Conservation (phyloP, 1,139 yeast species). For the Spathaspora sp. region DNA sequence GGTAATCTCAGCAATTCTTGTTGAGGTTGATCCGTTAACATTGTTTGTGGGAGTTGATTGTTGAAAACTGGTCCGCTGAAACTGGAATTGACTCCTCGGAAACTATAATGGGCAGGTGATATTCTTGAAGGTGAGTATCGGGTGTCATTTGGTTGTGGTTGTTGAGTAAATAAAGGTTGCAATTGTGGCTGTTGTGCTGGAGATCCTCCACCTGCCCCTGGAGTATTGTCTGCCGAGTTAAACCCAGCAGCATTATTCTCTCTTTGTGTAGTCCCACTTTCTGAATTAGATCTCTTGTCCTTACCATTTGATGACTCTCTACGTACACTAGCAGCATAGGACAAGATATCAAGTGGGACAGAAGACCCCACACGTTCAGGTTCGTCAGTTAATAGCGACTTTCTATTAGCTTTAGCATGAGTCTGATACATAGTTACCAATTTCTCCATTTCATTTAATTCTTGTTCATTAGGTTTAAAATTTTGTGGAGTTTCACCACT, state of each 20-base stretch:
- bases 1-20: slow-evolving; percentile 8
- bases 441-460: slow-evolving; percentile 16
- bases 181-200: slow-evolving; percentile 1
- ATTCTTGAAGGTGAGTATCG: background rate
- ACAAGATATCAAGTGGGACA: slow-evolving; percentile 35
- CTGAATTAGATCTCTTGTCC: slow-evolving; percentile 6
- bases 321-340: slow-evolving; percentile 35
- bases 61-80: background rate
- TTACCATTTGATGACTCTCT: slow-evolving; percentile 10
- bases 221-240: slow-evolving; percentile 12
- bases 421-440: slow-evolving; percentile 11
- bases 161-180: background rate
- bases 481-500: slow-evolving; percentile 28
- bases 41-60: background rate
- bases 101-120: slow-evolving; percentile 1
- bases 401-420: slow-evolving; percentile 10
- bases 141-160: background rate
- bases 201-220: background rate
- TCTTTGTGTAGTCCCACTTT: background rate
- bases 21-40: slow-evolving; percentile 1
- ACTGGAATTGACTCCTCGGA: background rate
- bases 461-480: slow-evolving; percentile 17
- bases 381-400: slow-evolving; percentile 7
- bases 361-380: slow-evolving; percentile 3
- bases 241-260: slow-evolving; percentile 6